Evolutionary conservation across 2,329 filamentous ascomycete species (phyloP), one percentile per base, ranked within the genome.

Genomic region (Nemania sp.): DNA sequence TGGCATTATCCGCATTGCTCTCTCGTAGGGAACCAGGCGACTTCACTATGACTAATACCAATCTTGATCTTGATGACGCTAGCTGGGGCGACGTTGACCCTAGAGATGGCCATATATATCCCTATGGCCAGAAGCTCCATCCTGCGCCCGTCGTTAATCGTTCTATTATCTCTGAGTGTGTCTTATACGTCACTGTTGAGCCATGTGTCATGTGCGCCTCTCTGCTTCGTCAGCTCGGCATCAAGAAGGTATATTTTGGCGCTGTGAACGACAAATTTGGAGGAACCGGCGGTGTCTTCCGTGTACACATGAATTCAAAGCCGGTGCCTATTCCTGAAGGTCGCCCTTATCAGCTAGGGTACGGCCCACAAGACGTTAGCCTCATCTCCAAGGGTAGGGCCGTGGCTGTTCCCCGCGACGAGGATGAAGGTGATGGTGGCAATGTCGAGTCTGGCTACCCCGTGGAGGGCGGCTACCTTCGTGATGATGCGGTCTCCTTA

Each of bases 161-260:
- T 38, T 86, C 86, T 13, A 88, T 95, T 70, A 85, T 98, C 73
- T 84, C 84, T 45, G 88, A 94, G 71, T 87, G 86, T 73, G 92
- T 90, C 10, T 88, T 99, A 59, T 99, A 99, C 80, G 96, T 99
- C 56, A 99, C 96, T 0, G 95, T 99, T 62, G 97, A 99, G 81
- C 96, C 96, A 4, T 99, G 96, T 80, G 93, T 99, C 82, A 99
- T 99, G 96, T 99, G 96, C 78, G 96, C 96, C 13, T 97, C 94
- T 6, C 89, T 97, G 61, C 86, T 99, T 58, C 89, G 94, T 59
- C 97, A 99, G 80, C 91, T 97, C 72, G 88, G 90, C 15, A 94
- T 99, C 80, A 89, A 92, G 70, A 92, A 91, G 73, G 96, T 99
- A 35, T 98, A 95, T 80, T 99, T 96, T 80, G 97, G 96, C 4